phyloP scores from a whole-genome alignment of 2,329 filamentous ascomycete genomes.

The Berkeleyomyces basicola region DNA sequence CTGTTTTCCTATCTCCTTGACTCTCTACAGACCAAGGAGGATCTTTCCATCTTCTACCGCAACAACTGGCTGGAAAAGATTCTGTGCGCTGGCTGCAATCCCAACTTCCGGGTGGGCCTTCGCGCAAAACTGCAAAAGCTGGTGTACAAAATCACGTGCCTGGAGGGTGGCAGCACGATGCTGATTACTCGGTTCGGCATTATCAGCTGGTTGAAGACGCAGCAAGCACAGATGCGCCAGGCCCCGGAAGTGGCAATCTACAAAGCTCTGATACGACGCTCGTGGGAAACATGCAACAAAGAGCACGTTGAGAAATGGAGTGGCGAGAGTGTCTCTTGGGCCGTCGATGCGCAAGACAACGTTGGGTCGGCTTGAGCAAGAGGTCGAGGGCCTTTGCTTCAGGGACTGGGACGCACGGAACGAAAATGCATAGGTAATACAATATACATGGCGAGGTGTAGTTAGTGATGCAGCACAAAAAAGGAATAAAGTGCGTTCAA shows the following conservation, averaged over 20 bases:
- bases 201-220: conserved; percentile 47
- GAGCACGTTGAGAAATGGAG: conserved; percentile 20
- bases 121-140: conserved; percentile 45
- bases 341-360: conserved; percentile 1
- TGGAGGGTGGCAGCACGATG: conserved; percentile 62
- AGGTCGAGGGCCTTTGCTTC: neutral
- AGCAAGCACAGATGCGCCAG: conserved; percentile 20
- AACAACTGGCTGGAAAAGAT: conserved; percentile 59
- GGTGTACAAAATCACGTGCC: conserved; percentile 48
- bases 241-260: conserved; percentile 36
- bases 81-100: conserved; percentile 50
- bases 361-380: neutral
- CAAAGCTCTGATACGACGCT: conserved; percentile 36
- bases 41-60: conserved; percentile 44
- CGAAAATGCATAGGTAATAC: too few species aligned
- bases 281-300: conserved; percentile 50
- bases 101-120: conserved; percentile 41
- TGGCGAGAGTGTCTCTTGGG: conserved; percentile 6
- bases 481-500: too few species aligned
- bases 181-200: conserved; percentile 61
- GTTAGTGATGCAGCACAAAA: too few species aligned
- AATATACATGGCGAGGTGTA: too few species aligned
- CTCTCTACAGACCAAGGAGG: conserved; percentile 40
- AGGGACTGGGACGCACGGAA: neutral
- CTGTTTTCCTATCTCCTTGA: conserved; percentile 54